Conservation (phyloP, 1,139 yeast species). For the Kluyveromyces sp. region DNA sequence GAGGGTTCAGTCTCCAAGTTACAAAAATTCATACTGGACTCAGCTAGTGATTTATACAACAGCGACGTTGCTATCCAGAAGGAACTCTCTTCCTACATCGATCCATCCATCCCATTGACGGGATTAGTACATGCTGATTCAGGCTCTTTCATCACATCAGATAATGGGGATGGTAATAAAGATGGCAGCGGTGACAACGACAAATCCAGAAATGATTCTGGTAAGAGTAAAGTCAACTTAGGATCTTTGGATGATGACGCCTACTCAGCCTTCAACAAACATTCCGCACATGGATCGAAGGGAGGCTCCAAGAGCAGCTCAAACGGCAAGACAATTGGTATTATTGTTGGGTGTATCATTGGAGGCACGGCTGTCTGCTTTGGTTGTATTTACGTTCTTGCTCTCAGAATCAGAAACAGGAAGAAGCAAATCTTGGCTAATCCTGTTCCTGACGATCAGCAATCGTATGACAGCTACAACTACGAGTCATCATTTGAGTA, state of each 20-base stretch:
- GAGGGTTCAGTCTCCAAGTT: slow-evolving; percentile 40
- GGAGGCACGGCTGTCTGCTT: slow-evolving; percentile 57
- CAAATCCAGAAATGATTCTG: background rate
- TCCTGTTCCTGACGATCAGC: slow-evolving; percentile 1
- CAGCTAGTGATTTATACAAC: slow-evolving; percentile 44
- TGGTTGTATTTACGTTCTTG: slow-evolving; percentile 35
- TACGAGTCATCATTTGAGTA: slow-evolving; percentile 5
- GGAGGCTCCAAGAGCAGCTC: background rate
- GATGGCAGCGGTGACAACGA: slow-evolving; percentile 14
- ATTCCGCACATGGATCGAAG: slow-evolving; percentile 11
- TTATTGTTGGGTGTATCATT: slow-evolving; percentile 55
- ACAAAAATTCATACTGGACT: slow-evolving; percentile 39
- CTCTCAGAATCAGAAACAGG: background rate
- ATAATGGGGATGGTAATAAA: background rate
- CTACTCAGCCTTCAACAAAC: slow-evolving; percentile 37
- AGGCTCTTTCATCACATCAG: slow-evolving; percentile 16
- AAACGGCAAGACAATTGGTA: slow-evolving; percentile 43
- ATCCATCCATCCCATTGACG: slow-evolving; percentile 54
- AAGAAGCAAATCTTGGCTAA: slow-evolving; percentile 2
- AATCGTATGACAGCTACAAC: slow-evolving; percentile 4
- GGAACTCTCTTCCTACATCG: slow-evolving; percentile 52
- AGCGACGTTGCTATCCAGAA: slow-evolving; percentile 42
- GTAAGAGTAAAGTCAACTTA: slow-evolving; percentile 12
- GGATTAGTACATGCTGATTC: slow-evolving; percentile 37
- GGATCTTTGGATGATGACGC: slow-evolving; percentile 21